phyloP scores from a whole-genome alignment of 495 filamentous ascomycete species.

The Daldinia decipiens region DNA sequence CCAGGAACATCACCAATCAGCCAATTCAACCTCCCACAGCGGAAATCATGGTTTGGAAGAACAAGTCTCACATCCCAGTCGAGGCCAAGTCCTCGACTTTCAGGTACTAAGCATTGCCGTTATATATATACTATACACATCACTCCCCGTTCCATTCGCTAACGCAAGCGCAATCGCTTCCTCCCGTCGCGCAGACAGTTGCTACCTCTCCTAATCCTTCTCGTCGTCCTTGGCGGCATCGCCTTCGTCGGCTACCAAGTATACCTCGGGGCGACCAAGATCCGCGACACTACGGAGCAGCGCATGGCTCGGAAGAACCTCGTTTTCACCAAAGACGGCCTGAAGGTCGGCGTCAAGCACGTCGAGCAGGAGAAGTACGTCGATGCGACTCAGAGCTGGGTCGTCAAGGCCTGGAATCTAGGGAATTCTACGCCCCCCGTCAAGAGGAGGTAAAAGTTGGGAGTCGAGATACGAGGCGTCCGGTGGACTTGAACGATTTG shows the following conservation, averaged over 20 bases:
- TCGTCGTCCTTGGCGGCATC: slow-evolving; percentile 68
- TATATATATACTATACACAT: neutral
- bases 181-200: slow-evolving; percentile 60
- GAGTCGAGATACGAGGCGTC: slow-evolving; percentile 7
- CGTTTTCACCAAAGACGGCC: slow-evolving; percentile 81
- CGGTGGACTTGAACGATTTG: slow-evolving; percentile 6
- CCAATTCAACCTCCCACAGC: neutral
- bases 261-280: slow-evolving; percentile 74
- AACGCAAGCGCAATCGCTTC: slow-evolving; percentile 30
- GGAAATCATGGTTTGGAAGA: slow-evolving; percentile 36
- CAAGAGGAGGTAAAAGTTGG: slow-evolving; percentile 26
- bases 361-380: slow-evolving; percentile 79
- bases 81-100: slow-evolving; percentile 39
- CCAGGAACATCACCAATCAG: slow-evolving; percentile 3
- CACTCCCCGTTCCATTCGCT: slow-evolving; percentile 14
- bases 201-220: slow-evolving; percentile 77
- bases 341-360: slow-evolving; percentile 83
- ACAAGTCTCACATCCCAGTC: slow-evolving; percentile 24
- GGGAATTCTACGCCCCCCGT: slow-evolving; percentile 55
- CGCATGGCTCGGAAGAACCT: slow-evolving; percentile 88
- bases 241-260: slow-evolving; percentile 77
- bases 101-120: slow-evolving; percentile 26
- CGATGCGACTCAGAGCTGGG: slow-evolving; percentile 82
- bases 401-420: slow-evolving; percentile 84
- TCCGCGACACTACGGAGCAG: slow-evolving; percentile 72